Percentiles rank a stretch among this genome's conserved stretches.
These are phyloP conservation scores for Hemerocallis citrina DNA, from an alignment of 106 monocot genomes.

Conservation along the genomic window DNA sequence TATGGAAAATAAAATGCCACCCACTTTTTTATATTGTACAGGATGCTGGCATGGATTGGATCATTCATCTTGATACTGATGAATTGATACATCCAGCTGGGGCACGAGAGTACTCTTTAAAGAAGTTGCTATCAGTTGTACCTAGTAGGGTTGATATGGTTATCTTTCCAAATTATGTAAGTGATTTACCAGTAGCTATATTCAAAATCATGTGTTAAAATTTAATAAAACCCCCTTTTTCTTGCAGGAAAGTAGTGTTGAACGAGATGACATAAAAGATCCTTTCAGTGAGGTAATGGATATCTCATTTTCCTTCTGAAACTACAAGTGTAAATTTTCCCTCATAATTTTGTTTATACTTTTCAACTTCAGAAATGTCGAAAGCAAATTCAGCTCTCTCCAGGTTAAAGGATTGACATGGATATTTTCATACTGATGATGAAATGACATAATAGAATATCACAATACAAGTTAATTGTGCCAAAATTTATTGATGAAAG, in stretches of 20 bases:
- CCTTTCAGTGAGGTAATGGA: conserved; percentile 96
- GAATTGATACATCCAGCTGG: conserved; percentile 92
- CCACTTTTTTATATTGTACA: conserved; percentile 16
- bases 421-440: background rate
- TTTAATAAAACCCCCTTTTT: conserved; percentile 10
- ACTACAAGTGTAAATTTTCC: background rate
- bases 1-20: too few species aligned
- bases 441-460: background rate
- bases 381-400: background rate
- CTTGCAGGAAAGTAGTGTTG: conserved; percentile 88
- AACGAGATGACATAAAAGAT: conserved; percentile 90
- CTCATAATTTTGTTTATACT: background rate
- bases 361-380: background rate
- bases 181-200: conserved; percentile 9
- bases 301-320: background rate
- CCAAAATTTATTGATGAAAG: background rate
- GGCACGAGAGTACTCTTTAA: conserved; percentile 74
- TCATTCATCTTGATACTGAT: conserved; percentile 97
- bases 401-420: background rate
- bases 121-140: conserved; percentile 57
- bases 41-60: conserved; percentile 94
- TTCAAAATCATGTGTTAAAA: background rate
- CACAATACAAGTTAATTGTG: background rate
- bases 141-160: conserved; percentile 89
- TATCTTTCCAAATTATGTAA: conserved; percentile 98